Percentiles rank a stretch among this genome's conserved stretches.
Evolutionary conservation across 192 early-diverging fungal genomes (phyloP).

Genomic region (Gigaspora rosea): DNA sequence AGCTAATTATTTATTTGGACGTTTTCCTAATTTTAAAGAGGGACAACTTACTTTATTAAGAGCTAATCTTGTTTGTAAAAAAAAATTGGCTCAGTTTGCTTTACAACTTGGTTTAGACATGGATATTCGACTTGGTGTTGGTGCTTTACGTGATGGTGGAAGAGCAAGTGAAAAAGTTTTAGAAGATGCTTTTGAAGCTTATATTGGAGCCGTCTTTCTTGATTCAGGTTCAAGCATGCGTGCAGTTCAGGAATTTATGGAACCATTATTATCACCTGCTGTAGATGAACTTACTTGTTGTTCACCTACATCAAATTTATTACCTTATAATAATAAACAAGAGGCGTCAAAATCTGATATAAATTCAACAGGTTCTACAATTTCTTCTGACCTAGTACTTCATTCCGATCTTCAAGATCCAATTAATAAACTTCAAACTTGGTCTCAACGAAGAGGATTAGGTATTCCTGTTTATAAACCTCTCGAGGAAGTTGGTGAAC

Average conservation of each 20-base stretch:
- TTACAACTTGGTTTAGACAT: slow-evolving; percentile 21
- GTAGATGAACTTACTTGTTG: slow-evolving; percentile 27
- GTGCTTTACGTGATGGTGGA: slow-evolving; percentile 29
- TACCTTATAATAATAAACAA: background rate
- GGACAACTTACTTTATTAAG: slow-evolving; percentile 29
- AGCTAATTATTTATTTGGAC: slow-evolving; percentile 23
- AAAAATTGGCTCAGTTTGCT: slow-evolving; percentile 27
- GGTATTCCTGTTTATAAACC: slow-evolving; percentile 28
- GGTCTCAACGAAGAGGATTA: slow-evolving; percentile 32
- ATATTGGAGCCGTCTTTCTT: slow-evolving; percentile 32
- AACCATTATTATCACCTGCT: slow-evolving; percentile 25
- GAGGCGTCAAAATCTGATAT: background rate
- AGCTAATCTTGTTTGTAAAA: slow-evolving; percentile 33
- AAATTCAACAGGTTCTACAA: background rate
- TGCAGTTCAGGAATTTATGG: slow-evolving; percentile 30
- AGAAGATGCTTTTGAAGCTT: slow-evolving; percentile 34
- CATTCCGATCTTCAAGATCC: slow-evolving; percentile 32
- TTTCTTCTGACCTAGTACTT: background rate
- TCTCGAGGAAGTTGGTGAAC: slow-evolving; percentile 3
- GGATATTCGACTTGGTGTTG: slow-evolving; percentile 22
- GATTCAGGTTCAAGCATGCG: slow-evolving; percentile 28
- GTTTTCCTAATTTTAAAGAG: slow-evolving; percentile 28
- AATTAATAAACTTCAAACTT: slow-evolving; percentile 35
- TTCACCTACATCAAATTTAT: background rate
- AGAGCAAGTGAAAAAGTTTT: slow-evolving; percentile 32